A percentile compares a stretch with the other conserved stretches of the same genome.
Evolutionary conservation across 495 filamentous ascomycete genomes (phyloP).

Genomic region (Podospora pseudopauciseta): DNA sequence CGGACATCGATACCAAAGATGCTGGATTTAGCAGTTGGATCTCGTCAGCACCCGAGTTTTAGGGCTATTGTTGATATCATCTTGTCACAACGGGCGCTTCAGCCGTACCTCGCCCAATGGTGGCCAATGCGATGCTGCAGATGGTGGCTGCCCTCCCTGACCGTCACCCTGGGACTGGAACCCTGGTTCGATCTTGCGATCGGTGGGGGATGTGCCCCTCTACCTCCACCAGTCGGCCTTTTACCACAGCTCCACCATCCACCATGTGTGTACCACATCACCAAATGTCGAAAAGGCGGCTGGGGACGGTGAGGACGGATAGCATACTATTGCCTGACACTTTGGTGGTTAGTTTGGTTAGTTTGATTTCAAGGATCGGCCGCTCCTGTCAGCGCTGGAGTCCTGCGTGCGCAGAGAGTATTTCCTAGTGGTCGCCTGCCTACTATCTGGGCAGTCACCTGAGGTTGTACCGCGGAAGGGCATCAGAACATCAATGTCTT

Average conservation of each 20-base stretch:
- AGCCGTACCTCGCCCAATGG: conserved; percentile 26
- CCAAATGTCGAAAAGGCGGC: not conserved
- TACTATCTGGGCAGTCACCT: not conserved
- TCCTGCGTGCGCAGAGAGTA: not conserved
- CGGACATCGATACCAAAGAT: not conserved
- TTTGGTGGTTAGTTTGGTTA: not conserved
- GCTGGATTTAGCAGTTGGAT: not conserved
- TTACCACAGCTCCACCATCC: not conserved
- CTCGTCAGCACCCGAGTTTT: not conserved
- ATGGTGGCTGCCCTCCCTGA: conserved; percentile 27
- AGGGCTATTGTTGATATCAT: not conserved
- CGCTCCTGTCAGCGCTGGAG: not conserved
- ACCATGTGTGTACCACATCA: not conserved
- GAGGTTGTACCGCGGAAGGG: not conserved
- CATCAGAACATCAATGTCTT: not conserved
- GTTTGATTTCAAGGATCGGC: not conserved
- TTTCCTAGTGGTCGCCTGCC: not conserved
- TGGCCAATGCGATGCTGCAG: conserved; percentile 12
- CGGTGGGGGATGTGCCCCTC: conserved; percentile 5
- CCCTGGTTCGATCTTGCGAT: conserved; percentile 13
- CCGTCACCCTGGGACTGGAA: conserved; percentile 15
- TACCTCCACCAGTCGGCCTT: not conserved
- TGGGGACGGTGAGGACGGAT: not conserved
- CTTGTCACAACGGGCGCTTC: not conserved
- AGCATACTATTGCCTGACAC: not conserved